Evolutionary conservation across 2,329 filamentous ascomycete genomes (phyloP).

Genomic region (Claviceps cyperi): DNA sequence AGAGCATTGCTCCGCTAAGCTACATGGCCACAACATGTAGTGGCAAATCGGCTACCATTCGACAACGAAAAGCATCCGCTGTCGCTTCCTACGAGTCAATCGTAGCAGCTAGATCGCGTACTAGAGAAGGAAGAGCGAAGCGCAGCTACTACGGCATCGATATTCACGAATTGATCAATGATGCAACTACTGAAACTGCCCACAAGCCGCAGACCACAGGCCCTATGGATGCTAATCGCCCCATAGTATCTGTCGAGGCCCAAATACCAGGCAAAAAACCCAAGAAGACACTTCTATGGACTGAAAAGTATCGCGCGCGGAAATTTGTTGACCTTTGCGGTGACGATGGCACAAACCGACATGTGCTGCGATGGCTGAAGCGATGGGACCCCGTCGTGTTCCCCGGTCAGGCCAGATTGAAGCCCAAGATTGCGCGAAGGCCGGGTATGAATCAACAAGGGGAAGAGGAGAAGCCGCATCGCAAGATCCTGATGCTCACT

Average conservation of each 20-base stretch:
- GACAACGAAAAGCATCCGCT: constrained; percentile 32
- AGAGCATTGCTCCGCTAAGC: constrained; percentile 12
- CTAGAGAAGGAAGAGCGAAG: constrained; percentile 52
- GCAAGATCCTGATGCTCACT: constrained; percentile 79
- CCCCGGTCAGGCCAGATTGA: constrained; percentile 54
- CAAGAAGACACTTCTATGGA: constrained; percentile 61
- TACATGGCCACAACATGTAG: constrained; percentile 38
- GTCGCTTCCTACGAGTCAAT: constrained; percentile 48
- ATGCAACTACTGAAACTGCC: constrained; percentile 47
- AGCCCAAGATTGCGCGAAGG: constrained; percentile 27
- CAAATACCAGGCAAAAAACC: constrained; percentile 21
- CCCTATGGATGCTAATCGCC: constrained; percentile 15
- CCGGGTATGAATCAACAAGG: constrained; percentile 28
- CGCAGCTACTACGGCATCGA: constrained; percentile 84
- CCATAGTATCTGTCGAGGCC: constrained; percentile 30
- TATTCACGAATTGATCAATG: constrained; percentile 68
- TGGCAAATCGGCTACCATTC: constrained; percentile 42
- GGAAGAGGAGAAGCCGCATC: constrained; percentile 61
- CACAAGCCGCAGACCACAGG: constrained; percentile 15
- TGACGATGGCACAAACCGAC: constrained; percentile 83
- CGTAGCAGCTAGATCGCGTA: constrained; percentile 51
- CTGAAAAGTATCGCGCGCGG: constrained; percentile 87
- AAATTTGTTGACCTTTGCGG: constrained; percentile 90
- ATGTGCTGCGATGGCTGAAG: constrained; percentile 87
- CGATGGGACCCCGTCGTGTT: constrained; percentile 89